Base-by-base conservation (phyloP, 768 basidiomycete species). In the Sporobolomyces pararoseus region DNA sequence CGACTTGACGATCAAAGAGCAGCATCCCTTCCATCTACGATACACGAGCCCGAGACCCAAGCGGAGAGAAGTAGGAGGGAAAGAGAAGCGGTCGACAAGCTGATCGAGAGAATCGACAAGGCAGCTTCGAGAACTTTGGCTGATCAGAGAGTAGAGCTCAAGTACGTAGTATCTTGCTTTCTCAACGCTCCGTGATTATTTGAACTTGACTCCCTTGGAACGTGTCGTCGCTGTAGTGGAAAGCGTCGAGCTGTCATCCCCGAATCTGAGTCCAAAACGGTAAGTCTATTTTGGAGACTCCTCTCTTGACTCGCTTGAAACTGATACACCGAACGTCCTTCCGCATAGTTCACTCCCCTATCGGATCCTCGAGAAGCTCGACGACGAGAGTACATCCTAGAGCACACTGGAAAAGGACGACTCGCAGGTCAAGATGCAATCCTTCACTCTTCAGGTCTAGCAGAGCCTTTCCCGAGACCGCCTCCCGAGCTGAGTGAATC, bases 51-150 rank as follows among this genome's bases (percentile, higher is more conserved):
- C 2, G 39, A 63, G 37, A 58, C 6, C 25, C 27, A n/a, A 1
- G 61, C 27, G 21, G 17, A 50, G 32, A 16, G 62, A 29, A 46
- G 35, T 46, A 35, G 37, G 29, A n/a, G 37, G 14, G 62, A 91
- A 55, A 88, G 91, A 53, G 82, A 81, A n/a, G 85, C 91, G 74
- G 77, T 91, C 23, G 86, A 88, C 31, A 79, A 89, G 63, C 29
- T 74, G 68, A 80, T 92, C 44, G 75, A 73, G 10, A 59, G 72
- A 53, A 77, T 77, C 21, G 86, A 86, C 49, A 86, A 84, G 72
- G 89, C 89, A 0, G 86, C 87, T 0, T 84, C 85, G 46, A 82
- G 90, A 57, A 85, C 84, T 62, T 75, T 91, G 59, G 82, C 81
- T 31, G 83, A 88, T 75, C 91, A 94, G 78, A 84, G 87, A 3